Conservation (phyloP, 192 early-diverging fungal species). For the Geranomyces variabilis region DNA sequence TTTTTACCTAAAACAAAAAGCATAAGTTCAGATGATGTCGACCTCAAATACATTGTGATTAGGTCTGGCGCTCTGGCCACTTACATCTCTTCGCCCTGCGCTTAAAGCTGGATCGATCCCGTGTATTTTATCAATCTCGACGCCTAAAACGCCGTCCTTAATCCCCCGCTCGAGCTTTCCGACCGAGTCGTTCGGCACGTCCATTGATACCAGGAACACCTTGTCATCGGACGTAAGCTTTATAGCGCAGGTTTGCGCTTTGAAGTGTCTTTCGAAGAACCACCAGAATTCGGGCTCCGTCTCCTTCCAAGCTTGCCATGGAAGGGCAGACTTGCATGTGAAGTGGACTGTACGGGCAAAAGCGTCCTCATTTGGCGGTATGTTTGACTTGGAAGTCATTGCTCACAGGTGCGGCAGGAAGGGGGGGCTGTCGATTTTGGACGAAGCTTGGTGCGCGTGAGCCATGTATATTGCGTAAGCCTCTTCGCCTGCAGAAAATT, state of each 20-base stretch:
- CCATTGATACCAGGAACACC: slow-evolving; percentile 48
- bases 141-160: slow-evolving; percentile 51
- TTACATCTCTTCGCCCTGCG: slow-evolving; percentile 49
- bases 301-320: slow-evolving; percentile 46
- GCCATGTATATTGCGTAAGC: too few species aligned
- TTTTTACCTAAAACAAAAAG: slow-evolving; percentile 47
- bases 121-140: slow-evolving; percentile 63
- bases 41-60: background rate
- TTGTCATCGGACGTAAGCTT: slow-evolving; percentile 56
- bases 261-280: slow-evolving; percentile 56
- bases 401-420: too few species aligned
- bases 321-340: slow-evolving; percentile 31
- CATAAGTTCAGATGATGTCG: background rate
- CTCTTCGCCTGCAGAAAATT: too few species aligned
- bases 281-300: slow-evolving; percentile 48
- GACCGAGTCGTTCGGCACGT: slow-evolving; percentile 48
- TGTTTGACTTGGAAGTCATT: slow-evolving; percentile 12
- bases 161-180: slow-evolving; percentile 51
- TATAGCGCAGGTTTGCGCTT: slow-evolving; percentile 35
- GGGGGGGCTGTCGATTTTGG: background rate
- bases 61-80: background rate
- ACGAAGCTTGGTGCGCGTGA: too few species aligned
- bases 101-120: slow-evolving; percentile 55
- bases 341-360: slow-evolving; percentile 39
- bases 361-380: slow-evolving; percentile 28